Evolutionary conservation across 2,329 filamentous ascomycete species (phyloP), one percentile per base, ranked within the genome.

Genomic region (Emydomyces testavorans): DNA sequence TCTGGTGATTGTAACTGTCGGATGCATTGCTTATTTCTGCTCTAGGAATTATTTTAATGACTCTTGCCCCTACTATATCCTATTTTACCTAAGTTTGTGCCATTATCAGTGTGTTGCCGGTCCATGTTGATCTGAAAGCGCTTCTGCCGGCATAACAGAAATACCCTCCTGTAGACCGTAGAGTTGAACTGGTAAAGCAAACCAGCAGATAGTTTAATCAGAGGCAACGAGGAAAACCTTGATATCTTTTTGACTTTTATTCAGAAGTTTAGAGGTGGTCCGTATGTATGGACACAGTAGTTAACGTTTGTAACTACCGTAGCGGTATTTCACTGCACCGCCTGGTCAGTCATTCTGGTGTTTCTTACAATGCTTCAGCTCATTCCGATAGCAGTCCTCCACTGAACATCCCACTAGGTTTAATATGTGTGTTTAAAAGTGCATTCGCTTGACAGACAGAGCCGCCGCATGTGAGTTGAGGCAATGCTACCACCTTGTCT

Each of bases 401-500:
- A 34, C 40, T 47, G 26, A 23, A 31, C 28, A 34, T 29, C 11
- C 44, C 20, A 34, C 35, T 7, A 15, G 16, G 24, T 28, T 2
- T 15, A 11, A 32, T 18, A n/a, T 29, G 20, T 28, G 10, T 29
- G 29, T 8, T 16, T 6, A 20, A 41, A 21, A 36, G 21, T 29
- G 28, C 31, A 24, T 24, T 48, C 31, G 31, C 43, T 48, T 43
- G 24, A 15, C 21, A 13, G 16, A 32, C 45, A 15, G 38, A 24
- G 38, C 48, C 48, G 50, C 50, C 46, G 50, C 50, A 46, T 46
- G 50, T 38, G 40, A 35, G 39, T 40, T 45, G 40, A 34, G 15
- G 45, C 58, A 54, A 68, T 68, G 65, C 56, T 69, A 56, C 66
- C 65, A 57, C 61, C 66, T 62, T 65, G 63, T 60, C 62, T 63